Percentiles rank a stretch among this genome's conserved stretches.
These are phyloP conservation scores for Escallonia herrerae DNA, from an alignment of 129 eudicot species.

Conservation along the genomic window DNA sequence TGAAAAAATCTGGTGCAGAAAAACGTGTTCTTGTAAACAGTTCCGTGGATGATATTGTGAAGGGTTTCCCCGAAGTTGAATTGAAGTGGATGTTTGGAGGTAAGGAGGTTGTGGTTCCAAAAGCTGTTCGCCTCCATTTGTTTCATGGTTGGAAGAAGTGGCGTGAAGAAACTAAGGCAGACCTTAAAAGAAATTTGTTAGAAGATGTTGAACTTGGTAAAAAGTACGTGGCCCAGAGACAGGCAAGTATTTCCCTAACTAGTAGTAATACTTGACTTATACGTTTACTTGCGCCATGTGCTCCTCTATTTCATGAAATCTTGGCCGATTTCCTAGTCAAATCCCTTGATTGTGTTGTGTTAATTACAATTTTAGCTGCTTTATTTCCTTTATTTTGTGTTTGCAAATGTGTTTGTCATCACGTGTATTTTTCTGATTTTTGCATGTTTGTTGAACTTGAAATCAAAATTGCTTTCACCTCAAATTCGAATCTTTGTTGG, in stretches of 20 bases:
- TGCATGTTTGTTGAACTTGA: too few relatives aligned
- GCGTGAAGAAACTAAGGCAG: slow-evolving; percentile 69
- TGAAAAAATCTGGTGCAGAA: slow-evolving; percentile 70
- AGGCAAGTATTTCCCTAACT: slow-evolving; percentile 33
- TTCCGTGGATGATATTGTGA: slow-evolving; percentile 57
- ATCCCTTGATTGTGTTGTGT: too few relatives aligned
- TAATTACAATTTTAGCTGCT: too few relatives aligned
- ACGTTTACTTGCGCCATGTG: too few relatives aligned
- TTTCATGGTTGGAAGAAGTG: slow-evolving; percentile 84
- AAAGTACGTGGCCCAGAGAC: slow-evolving; percentile 73
- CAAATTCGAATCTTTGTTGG: too few relatives aligned
- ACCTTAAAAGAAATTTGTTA: slow-evolving; percentile 45
- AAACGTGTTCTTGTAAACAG: slow-evolving; percentile 48
- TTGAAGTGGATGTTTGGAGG: slow-evolving; percentile 79
- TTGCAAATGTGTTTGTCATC: too few relatives aligned
- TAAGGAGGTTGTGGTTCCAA: slow-evolving; percentile 73
- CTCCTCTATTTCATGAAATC: background rate
- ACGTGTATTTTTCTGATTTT: too few relatives aligned
- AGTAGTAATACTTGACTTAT: background rate
- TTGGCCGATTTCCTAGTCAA: too few relatives aligned
- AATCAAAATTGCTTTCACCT: too few relatives aligned
- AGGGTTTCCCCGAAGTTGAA: slow-evolving; percentile 80
- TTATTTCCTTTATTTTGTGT: too few relatives aligned
- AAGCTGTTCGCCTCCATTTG: slow-evolving; percentile 54
- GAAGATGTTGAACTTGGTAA: slow-evolving; percentile 70